These are phyloP conservation scores for Paraconiothyrium brasiliense DNA, from an alignment of 2,329 filamentous ascomycete species.

Conservation along the genomic window DNA sequence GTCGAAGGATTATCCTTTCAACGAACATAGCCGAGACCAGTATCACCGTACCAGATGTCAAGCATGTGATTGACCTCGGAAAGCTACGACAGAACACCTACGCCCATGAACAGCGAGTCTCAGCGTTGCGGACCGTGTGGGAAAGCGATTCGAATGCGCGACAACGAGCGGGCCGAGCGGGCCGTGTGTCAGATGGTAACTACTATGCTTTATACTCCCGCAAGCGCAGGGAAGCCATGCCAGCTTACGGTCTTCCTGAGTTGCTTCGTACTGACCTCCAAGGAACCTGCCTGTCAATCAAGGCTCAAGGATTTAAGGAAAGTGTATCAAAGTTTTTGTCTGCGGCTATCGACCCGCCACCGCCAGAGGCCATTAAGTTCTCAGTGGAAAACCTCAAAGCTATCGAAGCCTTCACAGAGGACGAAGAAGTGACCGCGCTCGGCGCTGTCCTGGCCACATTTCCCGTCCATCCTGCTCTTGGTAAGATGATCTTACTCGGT, in stretches of 20 bases:
- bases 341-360: slow-evolving; percentile 14
- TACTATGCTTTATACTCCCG: slow-evolving; percentile 17
- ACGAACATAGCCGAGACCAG: slow-evolving; percentile 19
- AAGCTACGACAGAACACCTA: slow-evolving; percentile 15
- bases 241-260: slow-evolving; percentile 11
- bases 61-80: slow-evolving; percentile 15
- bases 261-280: slow-evolving; percentile 17
- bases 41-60: slow-evolving; percentile 15
- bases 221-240: slow-evolving; percentile 11
- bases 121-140: slow-evolving; percentile 11
- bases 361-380: slow-evolving; percentile 1
- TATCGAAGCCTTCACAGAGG: slow-evolving; percentile 13
- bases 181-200: slow-evolving; percentile 14
- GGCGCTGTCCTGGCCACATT: slow-evolving; percentile 9
- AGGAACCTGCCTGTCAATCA: slow-evolving; percentile 15
- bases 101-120: slow-evolving; percentile 5
- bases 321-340: slow-evolving; percentile 13
- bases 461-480: slow-evolving; percentile 15
- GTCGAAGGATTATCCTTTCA: slow-evolving; percentile 17
- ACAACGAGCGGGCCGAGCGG: slow-evolving; percentile 18
- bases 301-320: slow-evolving; percentile 15
- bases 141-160: slow-evolving; percentile 16
- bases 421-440: slow-evolving; percentile 15
- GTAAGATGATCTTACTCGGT: slow-evolving; percentile 17
- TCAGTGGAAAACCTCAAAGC: slow-evolving; percentile 10